Evolutionary conservation across 176 grass and related monocot species (phyloP).

Genomic region (Oropetium thomaeum): DNA sequence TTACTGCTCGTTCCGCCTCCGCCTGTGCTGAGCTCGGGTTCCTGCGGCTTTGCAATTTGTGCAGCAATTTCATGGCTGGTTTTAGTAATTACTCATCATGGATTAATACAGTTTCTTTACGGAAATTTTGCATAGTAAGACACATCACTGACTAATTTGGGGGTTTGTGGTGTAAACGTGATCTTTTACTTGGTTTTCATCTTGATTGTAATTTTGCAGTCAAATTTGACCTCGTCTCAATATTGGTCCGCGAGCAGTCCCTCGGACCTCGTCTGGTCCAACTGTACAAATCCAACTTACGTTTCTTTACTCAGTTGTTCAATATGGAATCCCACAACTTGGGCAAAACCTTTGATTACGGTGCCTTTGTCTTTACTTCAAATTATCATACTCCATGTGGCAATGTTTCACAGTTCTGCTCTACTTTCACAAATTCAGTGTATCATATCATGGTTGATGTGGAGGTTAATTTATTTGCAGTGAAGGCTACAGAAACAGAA

Average conservation of each 20-base stretch:
- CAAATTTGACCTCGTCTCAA: not conserved
- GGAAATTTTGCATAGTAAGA: not conserved
- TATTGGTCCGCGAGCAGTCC: not conserved
- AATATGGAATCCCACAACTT: constrained; percentile 12
- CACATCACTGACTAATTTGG: too few species aligned
- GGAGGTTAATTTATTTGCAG: not conserved
- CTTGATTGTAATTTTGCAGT: not conserved
- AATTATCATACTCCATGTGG: not conserved
- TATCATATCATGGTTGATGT: constrained; percentile 17
- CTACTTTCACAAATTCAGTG: not conserved
- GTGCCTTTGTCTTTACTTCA: not conserved
- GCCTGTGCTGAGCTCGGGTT: not conserved
- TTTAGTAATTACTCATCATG: not conserved
- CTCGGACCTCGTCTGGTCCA: not conserved
- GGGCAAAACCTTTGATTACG: not conserved
- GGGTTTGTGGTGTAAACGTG: not conserved
- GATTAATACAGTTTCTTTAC: not conserved
- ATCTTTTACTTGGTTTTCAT: not conserved
- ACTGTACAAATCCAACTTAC: not conserved
- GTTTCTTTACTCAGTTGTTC: constrained; percentile 5
- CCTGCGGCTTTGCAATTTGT: not conserved
- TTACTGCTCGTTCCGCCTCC: too few species aligned
- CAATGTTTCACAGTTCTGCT: not conserved
- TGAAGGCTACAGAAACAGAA: not conserved
- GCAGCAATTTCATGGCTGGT: not conserved